These are phyloP conservation scores for Pythium sukuiense DNA, from an alignment of 352 stramenopile species.

Conservation along the genomic window DNA sequence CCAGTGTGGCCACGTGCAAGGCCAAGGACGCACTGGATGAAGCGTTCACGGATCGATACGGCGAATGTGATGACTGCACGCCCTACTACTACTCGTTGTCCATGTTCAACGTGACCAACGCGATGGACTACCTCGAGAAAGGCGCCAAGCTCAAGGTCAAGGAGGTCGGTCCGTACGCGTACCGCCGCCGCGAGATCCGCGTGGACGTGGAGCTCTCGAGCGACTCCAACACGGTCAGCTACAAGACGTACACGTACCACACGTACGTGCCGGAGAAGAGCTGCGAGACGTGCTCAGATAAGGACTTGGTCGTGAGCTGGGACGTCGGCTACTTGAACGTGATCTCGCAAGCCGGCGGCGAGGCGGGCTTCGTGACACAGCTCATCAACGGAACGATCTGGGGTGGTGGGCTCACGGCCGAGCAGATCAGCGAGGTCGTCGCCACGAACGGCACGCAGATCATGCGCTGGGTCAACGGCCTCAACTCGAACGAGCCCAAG, in stretches of 20 bases:
- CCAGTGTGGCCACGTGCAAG: constrained; percentile 47
- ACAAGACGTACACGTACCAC: constrained; percentile 83
- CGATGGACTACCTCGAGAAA: constrained; percentile 50
- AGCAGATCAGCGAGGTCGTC: constrained; percentile 31
- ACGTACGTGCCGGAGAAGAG: constrained; percentile 47
- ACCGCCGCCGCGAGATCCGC: constrained; percentile 61
- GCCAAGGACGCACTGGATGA: constrained; percentile 38
- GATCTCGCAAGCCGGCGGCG: constrained; percentile 56
- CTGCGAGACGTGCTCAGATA: constrained; percentile 56
- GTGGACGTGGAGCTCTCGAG: constrained; percentile 54
- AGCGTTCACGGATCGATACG: constrained; percentile 54
- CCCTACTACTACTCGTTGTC: constrained; percentile 69
- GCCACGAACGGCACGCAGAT: constrained; percentile 49
- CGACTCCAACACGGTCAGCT: constrained; percentile 56
- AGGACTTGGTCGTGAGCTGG: constrained; percentile 54
- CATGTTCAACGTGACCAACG: constrained; percentile 81
- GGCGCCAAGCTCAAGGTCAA: constrained; percentile 56
- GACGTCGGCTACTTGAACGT: constrained; percentile 75
- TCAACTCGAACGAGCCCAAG: constrained; percentile 70
- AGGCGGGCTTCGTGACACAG: constrained; percentile 49
- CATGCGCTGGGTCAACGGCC: constrained; percentile 74
- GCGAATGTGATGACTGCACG: constrained; percentile 75
- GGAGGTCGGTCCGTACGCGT: constrained; percentile 73
- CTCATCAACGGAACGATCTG: constrained; percentile 50
- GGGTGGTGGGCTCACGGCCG: constrained; percentile 25